These are phyloP conservation scores for Xylaria multiplex DNA, from an alignment of 2,329 filamentous ascomycete genomes.

Conservation along the genomic window DNA sequence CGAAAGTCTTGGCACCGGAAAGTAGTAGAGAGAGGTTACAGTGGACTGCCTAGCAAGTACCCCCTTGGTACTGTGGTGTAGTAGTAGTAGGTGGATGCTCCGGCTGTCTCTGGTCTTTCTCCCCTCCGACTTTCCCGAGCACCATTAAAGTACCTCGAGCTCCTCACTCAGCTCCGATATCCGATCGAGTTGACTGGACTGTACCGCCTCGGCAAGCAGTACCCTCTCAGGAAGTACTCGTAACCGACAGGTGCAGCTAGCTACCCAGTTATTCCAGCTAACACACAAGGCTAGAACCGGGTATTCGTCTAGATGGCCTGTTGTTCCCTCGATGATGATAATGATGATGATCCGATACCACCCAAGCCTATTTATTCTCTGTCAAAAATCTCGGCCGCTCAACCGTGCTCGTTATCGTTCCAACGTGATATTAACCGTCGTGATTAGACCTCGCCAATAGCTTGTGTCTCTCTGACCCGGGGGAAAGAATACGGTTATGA, in stretches of 20 bases:
- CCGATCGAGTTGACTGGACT: slow-evolving; percentile 18
- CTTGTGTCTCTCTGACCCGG: slow-evolving; percentile 5
- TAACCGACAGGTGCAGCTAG: too few relatives aligned
- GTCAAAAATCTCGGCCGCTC: slow-evolving; percentile 8
- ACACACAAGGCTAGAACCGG: too few relatives aligned
- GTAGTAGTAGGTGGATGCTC: too few relatives aligned
- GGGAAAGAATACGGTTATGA: background rate
- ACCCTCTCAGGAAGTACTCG: background rate
- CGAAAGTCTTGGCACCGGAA: slow-evolving; percentile 6
- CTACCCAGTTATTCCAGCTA: too few relatives aligned
- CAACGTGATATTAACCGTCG: slow-evolving; percentile 3
- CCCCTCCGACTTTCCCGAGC: background rate
- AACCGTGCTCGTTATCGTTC: slow-evolving; percentile 1
- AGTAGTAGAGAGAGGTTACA: background rate
- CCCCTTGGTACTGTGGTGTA: too few relatives aligned
- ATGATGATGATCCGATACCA: background rate
- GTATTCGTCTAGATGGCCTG: too few relatives aligned
- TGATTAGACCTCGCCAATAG: background rate
- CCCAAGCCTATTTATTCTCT: slow-evolving; percentile 4
- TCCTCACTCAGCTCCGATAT: slow-evolving; percentile 25
- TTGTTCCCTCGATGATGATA: background rate
- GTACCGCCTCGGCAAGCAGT: slow-evolving; percentile 14
- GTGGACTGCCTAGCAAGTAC: too few relatives aligned
- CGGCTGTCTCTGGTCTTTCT: background rate
- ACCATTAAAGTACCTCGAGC: background rate